Evolutionary conservation across 495 filamentous ascomycete genomes (phyloP).

Genomic region (Hypoxylon fuscum): DNA sequence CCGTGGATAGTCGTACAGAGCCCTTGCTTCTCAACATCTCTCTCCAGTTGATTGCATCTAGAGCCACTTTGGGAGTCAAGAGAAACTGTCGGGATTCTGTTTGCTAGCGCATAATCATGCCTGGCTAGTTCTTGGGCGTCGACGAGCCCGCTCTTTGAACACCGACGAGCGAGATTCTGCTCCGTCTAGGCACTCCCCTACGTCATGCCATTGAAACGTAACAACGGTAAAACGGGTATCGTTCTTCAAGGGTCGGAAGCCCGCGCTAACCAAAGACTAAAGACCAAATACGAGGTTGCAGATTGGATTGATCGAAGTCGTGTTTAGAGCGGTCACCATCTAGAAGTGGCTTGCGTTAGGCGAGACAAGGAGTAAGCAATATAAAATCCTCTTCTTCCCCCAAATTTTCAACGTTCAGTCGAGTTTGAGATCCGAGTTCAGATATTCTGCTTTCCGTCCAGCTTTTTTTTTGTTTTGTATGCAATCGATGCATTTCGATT

Average conservation of each 20-base stretch:
- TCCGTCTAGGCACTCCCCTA: background rate
- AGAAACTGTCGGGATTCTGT: background rate
- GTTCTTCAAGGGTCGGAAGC: background rate
- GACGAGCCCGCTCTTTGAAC: background rate
- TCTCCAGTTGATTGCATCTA: background rate
- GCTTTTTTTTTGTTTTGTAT: too few relatives aligned
- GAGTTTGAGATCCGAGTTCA: too few relatives aligned
- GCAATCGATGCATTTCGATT: background rate
- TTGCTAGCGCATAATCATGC: background rate
- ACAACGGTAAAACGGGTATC: too few relatives aligned
- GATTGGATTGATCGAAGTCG: too few relatives aligned
- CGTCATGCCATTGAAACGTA: background rate
- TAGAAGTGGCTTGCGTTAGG: too few relatives aligned
- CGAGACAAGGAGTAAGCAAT: too few relatives aligned
- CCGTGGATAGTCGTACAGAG: constrained; percentile 2
- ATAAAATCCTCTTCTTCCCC: too few relatives aligned
- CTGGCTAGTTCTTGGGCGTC: background rate
- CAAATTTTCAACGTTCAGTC: too few relatives aligned
- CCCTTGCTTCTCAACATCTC: background rate
- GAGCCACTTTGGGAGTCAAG: background rate
- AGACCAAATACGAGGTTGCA: background rate
- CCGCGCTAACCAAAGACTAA: background rate
- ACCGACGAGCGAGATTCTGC: background rate
- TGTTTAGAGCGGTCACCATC: too few relatives aligned
- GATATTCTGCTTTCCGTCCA: too few relatives aligned